Evolutionary conservation across 495 filamentous ascomycete genomes (phyloP).

Genomic region (Hyaloscypha bicolor): DNA sequence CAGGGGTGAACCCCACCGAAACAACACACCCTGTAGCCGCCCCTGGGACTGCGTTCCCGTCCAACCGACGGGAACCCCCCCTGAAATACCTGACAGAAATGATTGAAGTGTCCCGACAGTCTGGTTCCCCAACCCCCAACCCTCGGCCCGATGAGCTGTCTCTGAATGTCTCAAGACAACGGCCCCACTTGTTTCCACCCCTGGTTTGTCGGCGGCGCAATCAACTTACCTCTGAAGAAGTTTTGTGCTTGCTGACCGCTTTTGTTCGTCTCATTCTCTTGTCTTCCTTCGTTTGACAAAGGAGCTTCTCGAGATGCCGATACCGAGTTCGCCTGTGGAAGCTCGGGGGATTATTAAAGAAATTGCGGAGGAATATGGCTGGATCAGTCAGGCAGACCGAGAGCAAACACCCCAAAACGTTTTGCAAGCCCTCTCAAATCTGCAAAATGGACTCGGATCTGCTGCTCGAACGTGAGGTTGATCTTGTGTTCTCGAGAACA

Average conservation of each 20-base stretch:
- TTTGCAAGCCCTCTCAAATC: neutral
- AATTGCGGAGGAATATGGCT: constrained; percentile 5
- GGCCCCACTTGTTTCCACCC: neutral
- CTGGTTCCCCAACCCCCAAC: constrained; percentile 18
- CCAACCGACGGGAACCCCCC: neutral
- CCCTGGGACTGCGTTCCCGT: neutral
- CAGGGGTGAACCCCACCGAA: neutral
- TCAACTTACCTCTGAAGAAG: too few relatives aligned
- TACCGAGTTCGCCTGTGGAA: constrained; percentile 1
- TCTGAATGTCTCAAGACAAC: neutral
- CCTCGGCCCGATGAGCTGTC: neutral
- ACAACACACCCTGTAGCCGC: neutral
- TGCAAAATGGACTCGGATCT: constrained; percentile 8
- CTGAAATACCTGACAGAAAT: neutral
- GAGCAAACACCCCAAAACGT: neutral
- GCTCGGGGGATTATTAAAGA: neutral
- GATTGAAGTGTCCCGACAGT: constrained; percentile 14
- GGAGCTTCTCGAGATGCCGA: constrained; percentile 1
- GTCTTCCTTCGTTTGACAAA: too few relatives aligned
- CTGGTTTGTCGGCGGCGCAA: neutral
- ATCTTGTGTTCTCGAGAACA: too few relatives aligned
- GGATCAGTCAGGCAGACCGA: neutral
- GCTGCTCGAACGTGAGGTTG: constrained; percentile 17
- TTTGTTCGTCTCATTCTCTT: too few relatives aligned
- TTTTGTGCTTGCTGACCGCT: too few relatives aligned